Conservation (phyloP, 163 green algal genomes). For the Scenedesmus sp. region DNA sequence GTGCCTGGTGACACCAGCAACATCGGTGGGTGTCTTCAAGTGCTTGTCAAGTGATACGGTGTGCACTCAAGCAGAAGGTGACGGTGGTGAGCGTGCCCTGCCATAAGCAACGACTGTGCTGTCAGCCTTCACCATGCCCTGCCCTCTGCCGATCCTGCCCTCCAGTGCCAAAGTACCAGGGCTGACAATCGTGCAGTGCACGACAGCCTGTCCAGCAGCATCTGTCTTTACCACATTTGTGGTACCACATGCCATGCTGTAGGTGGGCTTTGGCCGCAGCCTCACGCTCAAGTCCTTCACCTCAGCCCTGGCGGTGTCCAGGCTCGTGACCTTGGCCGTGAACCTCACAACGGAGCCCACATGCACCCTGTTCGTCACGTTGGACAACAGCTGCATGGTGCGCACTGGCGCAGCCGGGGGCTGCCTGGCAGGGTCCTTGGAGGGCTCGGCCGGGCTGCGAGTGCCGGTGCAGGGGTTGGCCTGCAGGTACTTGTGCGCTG, state of each 20-base stretch:
- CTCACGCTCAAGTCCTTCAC: constrained; percentile 2
- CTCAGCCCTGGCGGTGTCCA: background rate
- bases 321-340: background rate
- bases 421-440: background rate
- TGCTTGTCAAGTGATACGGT: no score
- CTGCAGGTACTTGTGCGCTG: constrained; percentile 28
- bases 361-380: background rate
- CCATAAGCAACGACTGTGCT: background rate
- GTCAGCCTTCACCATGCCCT: background rate
- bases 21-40: no score
- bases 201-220: background rate
- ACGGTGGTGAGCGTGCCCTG: background rate
- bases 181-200: background rate
- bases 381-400: background rate
- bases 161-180: background rate
- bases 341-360: constrained; percentile 2
- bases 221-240: background rate
- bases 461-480: constrained; percentile 7
- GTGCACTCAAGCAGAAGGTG: background rate
- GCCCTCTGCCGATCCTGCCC: background rate
- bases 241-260: constrained; percentile 12
- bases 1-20: no score
- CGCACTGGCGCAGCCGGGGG: background rate
- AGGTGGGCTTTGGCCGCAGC: background rate
- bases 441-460: background rate